Evolutionary conservation across 2,329 filamentous ascomycete genomes (phyloP), one percentile per base, ranked within the genome.

Genomic region (Cadophora gregata): DNA sequence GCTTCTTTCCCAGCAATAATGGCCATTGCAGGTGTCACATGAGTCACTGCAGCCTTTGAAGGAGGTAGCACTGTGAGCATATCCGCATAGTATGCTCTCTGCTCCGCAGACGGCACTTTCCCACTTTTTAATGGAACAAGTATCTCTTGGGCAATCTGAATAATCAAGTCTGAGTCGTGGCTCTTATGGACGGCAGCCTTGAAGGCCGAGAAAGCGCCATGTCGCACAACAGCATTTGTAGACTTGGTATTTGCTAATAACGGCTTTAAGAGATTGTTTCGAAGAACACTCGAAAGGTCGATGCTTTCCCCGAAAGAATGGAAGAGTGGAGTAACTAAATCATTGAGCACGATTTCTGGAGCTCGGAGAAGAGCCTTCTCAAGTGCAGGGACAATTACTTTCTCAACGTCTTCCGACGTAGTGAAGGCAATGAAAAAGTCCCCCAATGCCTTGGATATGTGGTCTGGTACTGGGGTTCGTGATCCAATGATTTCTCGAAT

Each of bases 231-330:
- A 16, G 87, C 81, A 77, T 97, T 98, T 75, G 91, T 94, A 1
- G 96, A 98, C 79, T 97, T 97, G 78, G 94, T 84, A 76, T 93
- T 97, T 48, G 93, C 89, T n/a, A 98, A 80, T 14, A 99, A 82
- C 6, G 93, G 93, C 78, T 97, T 98, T 45, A 96, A 79, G 42
- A 99, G 83, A 68, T 91, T 91, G 29, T 84, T 83, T 62, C 86
- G 84, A 21, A 98, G 83, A 4, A 91, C 81, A 45, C 88, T 86
- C 9, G 95, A 95, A 21, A 98, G 83, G 74, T 99, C 95, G 72
- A 96, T 84, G 6, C 82, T 81, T 31, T 81, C 76, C 1, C 93
- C 88, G 7, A 99, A 81, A 31, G 92, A 87, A 9, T 84, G 79
- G 67, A 96, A 84, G 55, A 98, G 83, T 14, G 90, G 88, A 6